Evolutionary conservation across 768 basidiomycete species (phyloP).

Genomic region (Termitomyces sp.): DNA sequence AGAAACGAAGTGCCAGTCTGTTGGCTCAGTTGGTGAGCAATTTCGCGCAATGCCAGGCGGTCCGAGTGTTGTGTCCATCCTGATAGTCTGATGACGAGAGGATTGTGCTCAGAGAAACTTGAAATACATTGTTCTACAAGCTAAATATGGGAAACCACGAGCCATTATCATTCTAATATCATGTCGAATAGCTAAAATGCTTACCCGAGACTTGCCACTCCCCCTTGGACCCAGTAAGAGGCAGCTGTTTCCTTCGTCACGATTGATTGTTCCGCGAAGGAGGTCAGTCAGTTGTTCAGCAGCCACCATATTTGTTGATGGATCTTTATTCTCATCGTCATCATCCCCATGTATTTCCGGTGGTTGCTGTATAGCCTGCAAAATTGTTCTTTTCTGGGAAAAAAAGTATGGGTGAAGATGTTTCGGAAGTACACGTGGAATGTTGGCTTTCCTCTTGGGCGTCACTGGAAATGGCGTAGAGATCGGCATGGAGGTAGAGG

Average conservation of each 20-base stretch:
- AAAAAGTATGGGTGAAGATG: slow-evolving; percentile 41
- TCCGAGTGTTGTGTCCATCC: slow-evolving; percentile 86
- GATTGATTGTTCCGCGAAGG: slow-evolving; percentile 63
- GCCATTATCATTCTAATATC: background rate
- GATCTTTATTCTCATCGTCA: slow-evolving; percentile 21
- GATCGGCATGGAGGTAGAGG: background rate
- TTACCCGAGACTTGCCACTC: slow-evolving; percentile 79
- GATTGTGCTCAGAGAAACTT: slow-evolving; percentile 33
- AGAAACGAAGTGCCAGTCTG: slow-evolving; percentile 66
- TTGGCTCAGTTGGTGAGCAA: slow-evolving; percentile 75
- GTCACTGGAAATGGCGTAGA: background rate
- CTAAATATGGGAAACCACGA: slow-evolving; percentile 27
- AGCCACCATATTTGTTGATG: slow-evolving; percentile 45
- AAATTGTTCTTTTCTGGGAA: slow-evolving; percentile 52
- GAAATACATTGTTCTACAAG: slow-evolving; percentile 54
- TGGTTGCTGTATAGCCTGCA: slow-evolving; percentile 36
- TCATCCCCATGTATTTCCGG: slow-evolving; percentile 6
- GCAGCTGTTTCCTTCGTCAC: slow-evolving; percentile 93
- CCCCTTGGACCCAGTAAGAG: slow-evolving; percentile 80
- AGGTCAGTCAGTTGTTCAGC: slow-evolving; percentile 55
- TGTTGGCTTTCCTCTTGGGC: slow-evolving; percentile 12
- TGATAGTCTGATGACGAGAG: slow-evolving; percentile 76
- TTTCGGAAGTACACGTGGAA: slow-evolving; percentile 26
- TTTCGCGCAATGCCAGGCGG: slow-evolving; percentile 85
- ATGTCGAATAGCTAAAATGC: slow-evolving; percentile 13